Evolutionary conservation across 1,284 basidiomycete species (phyloP).

Genomic region (Puccinia polysora): DNA sequence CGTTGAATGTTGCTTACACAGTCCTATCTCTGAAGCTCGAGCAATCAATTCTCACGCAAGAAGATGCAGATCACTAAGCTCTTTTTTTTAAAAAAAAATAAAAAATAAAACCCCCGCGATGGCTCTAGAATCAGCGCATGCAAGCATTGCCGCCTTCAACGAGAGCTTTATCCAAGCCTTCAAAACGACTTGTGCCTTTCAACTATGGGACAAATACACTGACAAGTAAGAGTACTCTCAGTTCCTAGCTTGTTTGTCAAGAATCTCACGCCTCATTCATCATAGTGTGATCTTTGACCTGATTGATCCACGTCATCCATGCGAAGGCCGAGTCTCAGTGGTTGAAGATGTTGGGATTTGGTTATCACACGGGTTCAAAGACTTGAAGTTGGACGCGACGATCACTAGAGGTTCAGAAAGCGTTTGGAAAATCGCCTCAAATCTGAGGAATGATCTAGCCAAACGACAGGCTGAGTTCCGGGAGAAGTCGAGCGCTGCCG

Average conservation of each 20-base stretch:
- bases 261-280: too few relatives aligned
- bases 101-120: too few relatives aligned
- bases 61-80: too few relatives aligned
- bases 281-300: constrained; percentile 42
- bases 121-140: constrained; percentile 41
- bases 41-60: too few relatives aligned
- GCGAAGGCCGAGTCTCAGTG: constrained; percentile 43
- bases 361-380: constrained; percentile 41
- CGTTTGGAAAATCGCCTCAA: constrained; percentile 35
- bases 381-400: constrained; percentile 40
- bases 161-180: constrained; percentile 77
- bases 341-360: constrained; percentile 42
- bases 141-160: constrained; percentile 65
- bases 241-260: not conserved
- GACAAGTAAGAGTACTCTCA: constrained; percentile 56
- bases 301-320: constrained; percentile 43
- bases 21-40: not conserved
- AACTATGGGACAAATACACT: constrained; percentile 78
- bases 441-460: constrained; percentile 32
- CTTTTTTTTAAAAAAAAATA: too few relatives aligned
- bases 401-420: constrained; percentile 41
- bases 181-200: constrained; percentile 73
- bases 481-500: constrained; percentile 7
- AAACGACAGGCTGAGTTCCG: constrained; percentile 38
- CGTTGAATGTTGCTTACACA: not conserved